Conservation (phyloP, 1,284 basidiomycete species). For the Pseudozyma pruni region DNA sequence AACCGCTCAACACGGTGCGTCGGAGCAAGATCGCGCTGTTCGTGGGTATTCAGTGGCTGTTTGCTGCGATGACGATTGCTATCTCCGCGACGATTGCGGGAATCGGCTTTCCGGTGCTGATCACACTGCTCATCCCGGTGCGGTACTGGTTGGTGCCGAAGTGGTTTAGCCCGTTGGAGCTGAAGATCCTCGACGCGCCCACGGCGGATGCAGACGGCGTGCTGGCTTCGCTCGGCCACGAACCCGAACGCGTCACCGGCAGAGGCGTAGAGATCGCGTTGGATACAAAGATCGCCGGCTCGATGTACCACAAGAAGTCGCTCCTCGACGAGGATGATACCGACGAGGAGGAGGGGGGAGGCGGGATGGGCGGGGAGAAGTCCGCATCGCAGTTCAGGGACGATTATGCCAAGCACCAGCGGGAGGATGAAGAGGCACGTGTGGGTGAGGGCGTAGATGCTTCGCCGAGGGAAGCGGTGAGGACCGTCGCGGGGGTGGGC, state of each 20-base stretch:
- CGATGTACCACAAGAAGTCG: constrained; percentile 40
- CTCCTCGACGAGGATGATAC: constrained; percentile 29
- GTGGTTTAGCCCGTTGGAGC: constrained; percentile 82
- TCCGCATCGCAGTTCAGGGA: constrained; percentile 21
- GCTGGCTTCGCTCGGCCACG: constrained; percentile 60
- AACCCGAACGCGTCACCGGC: constrained; percentile 57
- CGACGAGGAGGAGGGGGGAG: constrained; percentile 11
- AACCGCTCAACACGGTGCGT: constrained; percentile 78
- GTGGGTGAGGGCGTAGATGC: neutral
- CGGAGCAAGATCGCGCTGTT: constrained; percentile 82
- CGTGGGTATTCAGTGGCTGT: constrained; percentile 80
- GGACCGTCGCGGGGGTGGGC: constrained; percentile 21
- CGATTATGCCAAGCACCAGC: constrained; percentile 14
- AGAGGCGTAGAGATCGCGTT: constrained; percentile 50
- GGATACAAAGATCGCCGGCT: constrained; percentile 58
- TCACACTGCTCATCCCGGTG: constrained; percentile 85
- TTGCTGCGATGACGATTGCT: constrained; percentile 89
- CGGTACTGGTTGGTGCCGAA: constrained; percentile 79
- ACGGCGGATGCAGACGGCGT: constrained; percentile 73
- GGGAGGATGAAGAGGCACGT: constrained; percentile 22
- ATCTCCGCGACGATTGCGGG: constrained; percentile 83
- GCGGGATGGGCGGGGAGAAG: constrained; percentile 13
- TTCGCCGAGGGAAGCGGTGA: constrained; percentile 3
- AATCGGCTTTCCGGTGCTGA: constrained; percentile 90
- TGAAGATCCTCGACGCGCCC: constrained; percentile 85